These are phyloP conservation scores for Epichloe baconii DNA, from an alignment of 2,329 filamentous ascomycete genomes.

Conservation along the genomic window DNA sequence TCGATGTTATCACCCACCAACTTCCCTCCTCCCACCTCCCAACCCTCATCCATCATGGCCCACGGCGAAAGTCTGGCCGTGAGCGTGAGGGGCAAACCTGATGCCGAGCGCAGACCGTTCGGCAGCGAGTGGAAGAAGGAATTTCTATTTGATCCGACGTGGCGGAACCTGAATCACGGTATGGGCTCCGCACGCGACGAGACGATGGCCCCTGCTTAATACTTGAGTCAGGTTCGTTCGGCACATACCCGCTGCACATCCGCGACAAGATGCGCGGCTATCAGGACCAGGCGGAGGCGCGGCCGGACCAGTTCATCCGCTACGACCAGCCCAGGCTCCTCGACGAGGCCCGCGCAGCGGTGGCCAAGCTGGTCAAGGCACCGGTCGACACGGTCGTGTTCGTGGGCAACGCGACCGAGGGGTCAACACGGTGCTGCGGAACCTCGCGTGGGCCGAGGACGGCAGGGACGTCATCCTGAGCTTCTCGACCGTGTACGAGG, in stretches of 20 bases:
- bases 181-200: too few relatives aligned
- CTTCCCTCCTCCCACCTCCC: too few relatives aligned
- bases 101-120: conserved; percentile 10
- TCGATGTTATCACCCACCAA: too few relatives aligned
- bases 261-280: conserved; percentile 46
- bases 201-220: too few relatives aligned
- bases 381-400: conserved; percentile 58
- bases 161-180: conserved; percentile 70
- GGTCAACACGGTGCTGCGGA: conserved; percentile 68
- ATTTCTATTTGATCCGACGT: conserved; percentile 57
- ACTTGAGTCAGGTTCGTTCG: conserved; percentile 54
- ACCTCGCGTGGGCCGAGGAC: conserved; percentile 51
- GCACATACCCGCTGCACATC: conserved; percentile 55
- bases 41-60: too few relatives aligned
- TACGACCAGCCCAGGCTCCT: conserved; percentile 51
- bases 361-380: conserved; percentile 54
- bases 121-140: conserved; percentile 38
- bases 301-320: conserved; percentile 65
- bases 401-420: conserved; percentile 68
- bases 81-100: background rate
- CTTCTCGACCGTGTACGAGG: conserved; percentile 68
- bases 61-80: too few relatives aligned
- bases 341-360: conserved; percentile 52
- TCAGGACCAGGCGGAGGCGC: conserved; percentile 52
- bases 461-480: conserved; percentile 68